Percentiles rank a stretch among this genome's conserved stretches.
phyloP scores from a whole-genome alignment of 305 asterid species.

The Andrographis paniculata region DNA sequence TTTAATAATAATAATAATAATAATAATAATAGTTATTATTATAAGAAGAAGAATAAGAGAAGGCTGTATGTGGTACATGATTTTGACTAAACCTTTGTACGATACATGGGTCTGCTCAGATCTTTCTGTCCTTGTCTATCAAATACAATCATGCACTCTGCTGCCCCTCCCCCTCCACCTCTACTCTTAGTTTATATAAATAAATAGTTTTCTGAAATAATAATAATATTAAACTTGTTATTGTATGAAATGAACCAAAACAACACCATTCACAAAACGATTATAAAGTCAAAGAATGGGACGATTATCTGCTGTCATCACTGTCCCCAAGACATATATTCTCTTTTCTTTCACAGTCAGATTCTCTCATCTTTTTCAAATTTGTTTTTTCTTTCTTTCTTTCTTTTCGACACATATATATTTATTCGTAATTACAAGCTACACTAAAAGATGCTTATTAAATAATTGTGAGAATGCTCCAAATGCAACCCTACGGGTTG shows the following conservation, averaged over 20 bases:
- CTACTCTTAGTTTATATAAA: too few relatives aligned
- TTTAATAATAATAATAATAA: background rate
- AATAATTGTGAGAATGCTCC: too few relatives aligned
- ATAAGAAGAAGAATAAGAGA: background rate
- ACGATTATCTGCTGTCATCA: conserved; percentile 5
- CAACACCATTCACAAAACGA: too few relatives aligned
- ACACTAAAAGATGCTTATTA: too few relatives aligned
- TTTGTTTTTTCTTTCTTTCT: background rate
- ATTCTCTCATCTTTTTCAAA: background rate
- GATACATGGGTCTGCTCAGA: conserved; percentile 4
- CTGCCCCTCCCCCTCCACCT: background rate
- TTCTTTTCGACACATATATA: background rate
- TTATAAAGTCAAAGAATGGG: background rate
- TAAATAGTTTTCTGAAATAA: too few relatives aligned
- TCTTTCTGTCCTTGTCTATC: conserved; percentile 13
- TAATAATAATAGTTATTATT: background rate
- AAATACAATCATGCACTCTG: background rate
- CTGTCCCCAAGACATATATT: conserved; percentile 16
- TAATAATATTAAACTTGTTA: too few relatives aligned
- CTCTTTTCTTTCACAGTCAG: conserved; percentile 11
- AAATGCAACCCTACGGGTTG: too few relatives aligned
- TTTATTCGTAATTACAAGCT: background rate
- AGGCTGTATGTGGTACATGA: conserved; percentile 19
- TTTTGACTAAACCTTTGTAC: conserved; percentile 37
- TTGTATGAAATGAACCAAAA: too few relatives aligned